A percentile compares a stretch with the other conserved stretches of the same genome.
phyloP scores from a whole-genome alignment of 441 rosid genomes.

The Syzygium malaccense region DNA sequence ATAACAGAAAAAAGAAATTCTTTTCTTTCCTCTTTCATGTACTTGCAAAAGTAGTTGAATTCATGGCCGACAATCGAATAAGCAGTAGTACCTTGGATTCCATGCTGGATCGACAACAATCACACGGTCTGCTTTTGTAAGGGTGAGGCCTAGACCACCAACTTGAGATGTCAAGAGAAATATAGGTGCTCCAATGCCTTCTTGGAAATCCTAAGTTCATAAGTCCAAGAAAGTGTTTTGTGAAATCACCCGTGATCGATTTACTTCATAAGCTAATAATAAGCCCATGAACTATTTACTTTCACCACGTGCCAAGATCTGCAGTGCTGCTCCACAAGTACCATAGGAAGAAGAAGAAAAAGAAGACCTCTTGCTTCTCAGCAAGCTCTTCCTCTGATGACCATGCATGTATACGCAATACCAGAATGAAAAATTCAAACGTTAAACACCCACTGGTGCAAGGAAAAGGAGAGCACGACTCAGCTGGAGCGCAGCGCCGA shows the following conservation, averaged over 20 bases:
- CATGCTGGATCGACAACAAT: constrained; percentile 98
- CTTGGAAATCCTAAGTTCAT: constrained; percentile 70
- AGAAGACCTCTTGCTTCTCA: not conserved
- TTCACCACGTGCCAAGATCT: not conserved
- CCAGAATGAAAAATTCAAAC: no score
- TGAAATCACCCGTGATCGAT: not conserved
- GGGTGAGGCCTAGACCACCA: constrained; percentile 97
- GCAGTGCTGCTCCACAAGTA: not conserved
- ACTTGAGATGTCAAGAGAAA: constrained; percentile 94
- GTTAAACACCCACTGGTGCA: no score
- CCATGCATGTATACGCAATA: no score
- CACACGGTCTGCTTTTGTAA: constrained; percentile 96
- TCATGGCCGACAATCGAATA: not conserved
- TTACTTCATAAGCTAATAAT: not conserved
- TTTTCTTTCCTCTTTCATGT: not conserved
- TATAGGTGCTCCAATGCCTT: constrained; percentile 69
- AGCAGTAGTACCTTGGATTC: constrained; percentile 74
- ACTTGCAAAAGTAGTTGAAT: not conserved
- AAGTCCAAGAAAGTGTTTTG: not conserved
- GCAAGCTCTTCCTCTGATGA: no score
- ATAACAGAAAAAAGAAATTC: not conserved
- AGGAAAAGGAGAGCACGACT: no score
- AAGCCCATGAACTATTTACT: not conserved
- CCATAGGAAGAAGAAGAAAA: not conserved
- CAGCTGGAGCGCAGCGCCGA: no score